Conservation (phyloP, 1,284 basidiomycete genomes). For the Lentinula novae-zelandiae region DNA sequence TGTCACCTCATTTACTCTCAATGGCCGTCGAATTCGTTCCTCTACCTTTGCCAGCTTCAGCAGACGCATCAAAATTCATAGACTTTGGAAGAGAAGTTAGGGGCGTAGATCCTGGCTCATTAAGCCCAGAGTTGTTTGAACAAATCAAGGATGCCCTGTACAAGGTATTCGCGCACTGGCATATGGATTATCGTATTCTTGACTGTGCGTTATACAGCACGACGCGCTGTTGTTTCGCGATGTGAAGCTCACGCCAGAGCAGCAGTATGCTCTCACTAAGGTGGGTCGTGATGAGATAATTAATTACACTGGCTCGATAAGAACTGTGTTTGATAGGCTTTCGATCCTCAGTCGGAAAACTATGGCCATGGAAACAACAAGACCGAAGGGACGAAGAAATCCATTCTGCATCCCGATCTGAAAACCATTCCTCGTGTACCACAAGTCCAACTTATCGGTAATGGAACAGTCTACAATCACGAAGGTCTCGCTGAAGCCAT, state of each 20-base stretch:
- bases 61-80: conserved; percentile 52
- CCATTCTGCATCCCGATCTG: conserved; percentile 80
- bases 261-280: conserved; percentile 82
- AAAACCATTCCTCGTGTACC: conserved; percentile 85
- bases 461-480: conserved; percentile 69
- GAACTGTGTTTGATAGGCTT: conserved; percentile 39
- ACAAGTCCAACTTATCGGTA: conserved; percentile 86
- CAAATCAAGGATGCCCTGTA: conserved; percentile 64
- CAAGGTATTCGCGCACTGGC: conserved; percentile 40
- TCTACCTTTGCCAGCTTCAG: conserved; percentile 56
- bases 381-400: conserved; percentile 66
- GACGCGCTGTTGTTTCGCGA: conserved; percentile 73
- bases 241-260: conserved; percentile 68
- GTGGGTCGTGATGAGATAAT: conserved; percentile 31
- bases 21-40: conserved; percentile 58
- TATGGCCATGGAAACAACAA: conserved; percentile 87
- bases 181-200: background rate
- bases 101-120: conserved; percentile 55
- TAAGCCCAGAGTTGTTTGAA: conserved; percentile 50
- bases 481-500: conserved; percentile 71
- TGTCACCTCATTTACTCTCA: background rate
- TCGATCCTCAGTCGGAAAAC: conserved; percentile 69
- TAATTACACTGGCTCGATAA: conserved; percentile 28
- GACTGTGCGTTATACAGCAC: conserved; percentile 41
- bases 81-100: conserved; percentile 66